phyloP scores from a whole-genome alignment of 192 early-diverging fungal genomes.

The Coemansia sp. region DNA sequence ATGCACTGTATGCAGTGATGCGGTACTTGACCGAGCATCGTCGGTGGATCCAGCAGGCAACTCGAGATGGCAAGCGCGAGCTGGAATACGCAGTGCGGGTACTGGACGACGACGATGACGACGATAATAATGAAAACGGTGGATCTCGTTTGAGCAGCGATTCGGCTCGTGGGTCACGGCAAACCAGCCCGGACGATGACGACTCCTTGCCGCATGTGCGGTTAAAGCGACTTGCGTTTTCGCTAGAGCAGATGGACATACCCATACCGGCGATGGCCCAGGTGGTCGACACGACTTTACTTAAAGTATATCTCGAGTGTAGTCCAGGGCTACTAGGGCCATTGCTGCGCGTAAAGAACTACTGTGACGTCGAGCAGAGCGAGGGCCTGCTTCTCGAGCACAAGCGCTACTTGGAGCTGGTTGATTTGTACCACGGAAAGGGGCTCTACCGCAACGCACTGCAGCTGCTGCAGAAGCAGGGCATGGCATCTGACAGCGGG shows the following conservation, averaged over 20 bases:
- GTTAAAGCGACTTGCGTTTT: slow-evolving; percentile 42
- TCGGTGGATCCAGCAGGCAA: slow-evolving; percentile 64
- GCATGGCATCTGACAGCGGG: slow-evolving; percentile 49
- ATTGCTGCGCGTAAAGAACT: slow-evolving; percentile 85
- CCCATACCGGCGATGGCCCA: slow-evolving; percentile 57
- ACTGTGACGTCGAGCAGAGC: slow-evolving; percentile 80
- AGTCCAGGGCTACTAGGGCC: slow-evolving; percentile 87
- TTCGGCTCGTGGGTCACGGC: background rate
- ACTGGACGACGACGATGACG: slow-evolving; percentile 24
- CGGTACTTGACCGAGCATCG: slow-evolving; percentile 88
- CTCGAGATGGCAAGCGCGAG: slow-evolving; percentile 37
- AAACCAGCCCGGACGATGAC: slow-evolving; percentile 17
- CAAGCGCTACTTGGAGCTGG: slow-evolving; percentile 81
- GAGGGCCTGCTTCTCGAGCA: slow-evolving; percentile 76
- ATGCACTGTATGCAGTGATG: slow-evolving; percentile 64
- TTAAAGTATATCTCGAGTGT: slow-evolving; percentile 86
- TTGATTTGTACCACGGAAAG: slow-evolving; percentile 93
- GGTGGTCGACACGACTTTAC: slow-evolving; percentile 85
- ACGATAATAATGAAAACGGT: slow-evolving; percentile 16
- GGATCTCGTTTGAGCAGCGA: slow-evolving; percentile 1
- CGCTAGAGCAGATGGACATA: slow-evolving; percentile 42
- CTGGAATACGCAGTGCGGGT: slow-evolving; percentile 45
- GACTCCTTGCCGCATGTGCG: slow-evolving; percentile 47
- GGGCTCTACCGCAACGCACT: slow-evolving; percentile 88
- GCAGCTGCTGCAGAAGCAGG: slow-evolving; percentile 69